These are phyloP conservation scores for Clitoria ternatea DNA, from an alignment of 306 rosid species.

Conservation along the genomic window DNA sequence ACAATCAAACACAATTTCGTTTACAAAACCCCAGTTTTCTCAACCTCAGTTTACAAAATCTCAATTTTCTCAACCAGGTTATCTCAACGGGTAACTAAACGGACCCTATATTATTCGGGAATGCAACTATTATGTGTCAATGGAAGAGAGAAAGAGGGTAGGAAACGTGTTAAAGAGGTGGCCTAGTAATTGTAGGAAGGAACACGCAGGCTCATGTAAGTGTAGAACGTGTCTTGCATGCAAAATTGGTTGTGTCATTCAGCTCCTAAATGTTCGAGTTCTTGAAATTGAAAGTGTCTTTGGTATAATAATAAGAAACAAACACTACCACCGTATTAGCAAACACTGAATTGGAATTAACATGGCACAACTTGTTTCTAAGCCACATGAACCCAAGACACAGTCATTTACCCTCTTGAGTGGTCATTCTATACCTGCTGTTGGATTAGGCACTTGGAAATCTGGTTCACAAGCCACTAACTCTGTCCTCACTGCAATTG, in stretches of 20 bases:
- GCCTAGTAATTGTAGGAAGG: background rate
- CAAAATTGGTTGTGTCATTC: conserved; percentile 6
- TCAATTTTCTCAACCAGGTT: too few relatives aligned
- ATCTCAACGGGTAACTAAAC: too few relatives aligned
- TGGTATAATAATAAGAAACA: background rate
- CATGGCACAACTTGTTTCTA: conserved; percentile 37
- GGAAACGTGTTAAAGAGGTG: conserved; percentile 21
- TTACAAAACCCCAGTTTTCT: too few relatives aligned
- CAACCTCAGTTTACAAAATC: too few relatives aligned
- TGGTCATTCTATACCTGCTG: conserved; percentile 45
- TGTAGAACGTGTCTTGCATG: conserved; percentile 43
- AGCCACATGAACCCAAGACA: conserved; percentile 31
- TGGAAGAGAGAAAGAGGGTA: background rate
- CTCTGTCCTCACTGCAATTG: conserved; percentile 39
- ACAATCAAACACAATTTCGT: too few relatives aligned
- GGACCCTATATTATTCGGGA: too few relatives aligned
- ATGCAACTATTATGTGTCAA: background rate
- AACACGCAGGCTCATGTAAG: conserved; percentile 10
- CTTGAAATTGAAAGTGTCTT: conserved; percentile 13
- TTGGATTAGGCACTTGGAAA: conserved; percentile 58
- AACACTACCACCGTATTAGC: background rate
- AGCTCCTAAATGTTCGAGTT: background rate
- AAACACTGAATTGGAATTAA: background rate
- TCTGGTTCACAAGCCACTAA: conserved; percentile 40
- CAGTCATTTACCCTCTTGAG: conserved; percentile 40